phyloP scores from a whole-genome alignment of 768 basidiomycete genomes.

The Leucocoprinus leucothites region DNA sequence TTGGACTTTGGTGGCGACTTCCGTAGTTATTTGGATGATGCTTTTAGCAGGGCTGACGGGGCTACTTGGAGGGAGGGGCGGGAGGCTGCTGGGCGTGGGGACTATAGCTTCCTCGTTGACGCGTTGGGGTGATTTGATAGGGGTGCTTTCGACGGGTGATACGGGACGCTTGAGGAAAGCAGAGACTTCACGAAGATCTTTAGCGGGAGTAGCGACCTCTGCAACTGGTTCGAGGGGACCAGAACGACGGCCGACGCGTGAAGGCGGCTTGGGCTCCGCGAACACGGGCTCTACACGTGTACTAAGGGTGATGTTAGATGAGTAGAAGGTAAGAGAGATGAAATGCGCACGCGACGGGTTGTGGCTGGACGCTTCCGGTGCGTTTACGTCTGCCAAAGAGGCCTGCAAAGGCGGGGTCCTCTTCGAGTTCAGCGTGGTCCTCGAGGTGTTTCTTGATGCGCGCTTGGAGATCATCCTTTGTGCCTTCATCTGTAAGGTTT shows the following conservation, averaged over 20 bases:
- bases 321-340: constrained; percentile 5
- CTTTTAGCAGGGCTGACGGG: constrained; percentile 38
- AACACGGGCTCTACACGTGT: constrained; percentile 7
- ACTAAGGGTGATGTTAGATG: constrained; percentile 16
- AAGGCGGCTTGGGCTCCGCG: constrained; percentile 22
- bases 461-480: constrained; percentile 58
- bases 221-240: constrained; percentile 35
- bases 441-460: constrained; percentile 66
- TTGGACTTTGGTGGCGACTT: constrained; percentile 27
- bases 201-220: constrained; percentile 48
- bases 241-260: constrained; percentile 18
- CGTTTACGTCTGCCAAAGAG: constrained; percentile 45
- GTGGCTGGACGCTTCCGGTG: constrained; percentile 42
- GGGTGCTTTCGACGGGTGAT: constrained; percentile 32
- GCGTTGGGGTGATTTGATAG: constrained; percentile 22
- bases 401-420: constrained; percentile 55
- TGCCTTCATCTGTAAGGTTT: constrained; percentile 49
- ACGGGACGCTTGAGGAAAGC: constrained; percentile 45
- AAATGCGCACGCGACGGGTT: constrained; percentile 12
- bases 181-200: constrained; percentile 50
- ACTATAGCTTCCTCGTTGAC: constrained; percentile 7
- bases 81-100: constrained; percentile 35
- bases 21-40: constrained; percentile 31
- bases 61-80: constrained; percentile 33
- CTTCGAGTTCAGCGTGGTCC: constrained; percentile 46